Evolutionary conservation across 495 filamentous ascomycete genomes (phyloP).

Genomic region (Articulospora tetracladia): DNA sequence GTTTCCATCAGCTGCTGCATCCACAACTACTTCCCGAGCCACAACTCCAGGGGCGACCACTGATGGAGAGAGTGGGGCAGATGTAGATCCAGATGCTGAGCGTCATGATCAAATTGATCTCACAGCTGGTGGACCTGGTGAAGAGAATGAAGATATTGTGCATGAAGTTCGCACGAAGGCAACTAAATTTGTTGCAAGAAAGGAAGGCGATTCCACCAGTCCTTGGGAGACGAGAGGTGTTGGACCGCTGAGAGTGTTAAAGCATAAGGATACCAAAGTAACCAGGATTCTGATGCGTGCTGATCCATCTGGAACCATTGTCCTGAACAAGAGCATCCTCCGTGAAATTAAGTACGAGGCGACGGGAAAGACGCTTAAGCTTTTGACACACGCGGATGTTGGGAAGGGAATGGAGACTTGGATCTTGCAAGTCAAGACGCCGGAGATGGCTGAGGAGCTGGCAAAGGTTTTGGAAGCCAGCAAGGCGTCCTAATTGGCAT

Average conservation of each 20-base stretch:
- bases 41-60: slow-evolving; percentile 46
- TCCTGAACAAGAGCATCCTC: slow-evolving; percentile 62
- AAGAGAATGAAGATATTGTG: slow-evolving; percentile 65
- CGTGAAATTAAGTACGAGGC: slow-evolving; percentile 53
- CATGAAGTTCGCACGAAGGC: slow-evolving; percentile 62
- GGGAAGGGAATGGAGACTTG: slow-evolving; percentile 54
- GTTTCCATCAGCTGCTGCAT: slow-evolving; percentile 32
- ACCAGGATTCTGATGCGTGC: slow-evolving; percentile 63
- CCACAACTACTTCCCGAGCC: slow-evolving; percentile 40
- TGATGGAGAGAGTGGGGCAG: slow-evolving; percentile 29
- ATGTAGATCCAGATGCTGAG: slow-evolving; percentile 22
- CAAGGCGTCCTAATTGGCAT: slow-evolving; percentile 25
- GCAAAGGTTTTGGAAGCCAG: slow-evolving; percentile 42
- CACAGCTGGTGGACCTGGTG: slow-evolving; percentile 57
- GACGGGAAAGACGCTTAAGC: slow-evolving; percentile 50
- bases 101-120: slow-evolving; percentile 57
- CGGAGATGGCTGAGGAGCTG: slow-evolving; percentile 39
- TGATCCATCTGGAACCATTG: slow-evolving; percentile 65
- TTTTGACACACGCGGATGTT: slow-evolving; percentile 47
- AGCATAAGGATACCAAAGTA: slow-evolving; percentile 57
- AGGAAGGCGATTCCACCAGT: slow-evolving; percentile 22
- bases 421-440: slow-evolving; percentile 59
- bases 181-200: slow-evolving; percentile 41
- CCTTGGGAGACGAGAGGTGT: slow-evolving; percentile 59
- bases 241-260: slow-evolving; percentile 62